Conservation (phyloP, 2,329 filamentous ascomycete species). For the Trichophyton mentagrophytes region DNA sequence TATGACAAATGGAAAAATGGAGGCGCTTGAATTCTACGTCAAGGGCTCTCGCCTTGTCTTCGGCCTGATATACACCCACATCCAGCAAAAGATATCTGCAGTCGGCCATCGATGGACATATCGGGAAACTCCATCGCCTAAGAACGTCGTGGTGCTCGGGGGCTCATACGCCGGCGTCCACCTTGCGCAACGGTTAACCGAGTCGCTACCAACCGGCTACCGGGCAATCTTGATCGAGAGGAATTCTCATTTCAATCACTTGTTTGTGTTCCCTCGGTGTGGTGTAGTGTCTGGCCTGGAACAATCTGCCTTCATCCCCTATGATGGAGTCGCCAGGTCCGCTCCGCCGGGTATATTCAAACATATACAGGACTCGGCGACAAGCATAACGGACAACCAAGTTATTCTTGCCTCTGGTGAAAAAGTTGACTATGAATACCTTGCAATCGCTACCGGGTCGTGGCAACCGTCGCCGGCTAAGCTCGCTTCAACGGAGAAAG, state of each 20-base stretch:
- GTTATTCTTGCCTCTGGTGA: constrained; percentile 35
- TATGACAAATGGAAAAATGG: neutral
- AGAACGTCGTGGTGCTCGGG: constrained; percentile 34
- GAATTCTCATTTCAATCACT: constrained; percentile 49
- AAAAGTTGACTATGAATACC: constrained; percentile 41
- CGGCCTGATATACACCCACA: neutral
- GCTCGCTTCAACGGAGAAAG: constrained; percentile 33
- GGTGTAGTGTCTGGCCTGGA: constrained; percentile 44
- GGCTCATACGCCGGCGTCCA: constrained; percentile 46
- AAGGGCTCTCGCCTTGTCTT: constrained; percentile 1
- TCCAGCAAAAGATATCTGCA: constrained; percentile 2
- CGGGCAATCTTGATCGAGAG: constrained; percentile 46
- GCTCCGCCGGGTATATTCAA: constrained; percentile 27
- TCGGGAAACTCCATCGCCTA: constrained; percentile 11
- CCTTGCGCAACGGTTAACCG: constrained; percentile 29
- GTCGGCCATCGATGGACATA: constrained; percentile 8
- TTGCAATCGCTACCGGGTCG: constrained; percentile 47
- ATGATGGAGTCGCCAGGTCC: constrained; percentile 31
- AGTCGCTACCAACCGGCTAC: constrained; percentile 40
- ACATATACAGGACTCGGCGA: constrained; percentile 36
- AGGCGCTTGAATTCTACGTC: constrained; percentile 5
- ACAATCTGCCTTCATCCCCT: constrained; percentile 49
- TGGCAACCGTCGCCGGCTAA: constrained; percentile 37
- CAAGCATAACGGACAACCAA: constrained; percentile 22
- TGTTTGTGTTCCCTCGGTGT: constrained; percentile 48